Evolutionary conservation across 768 basidiomycete species (phyloP), one percentile per base, ranked within the genome.

Genomic region (Heimioporus sp.): DNA sequence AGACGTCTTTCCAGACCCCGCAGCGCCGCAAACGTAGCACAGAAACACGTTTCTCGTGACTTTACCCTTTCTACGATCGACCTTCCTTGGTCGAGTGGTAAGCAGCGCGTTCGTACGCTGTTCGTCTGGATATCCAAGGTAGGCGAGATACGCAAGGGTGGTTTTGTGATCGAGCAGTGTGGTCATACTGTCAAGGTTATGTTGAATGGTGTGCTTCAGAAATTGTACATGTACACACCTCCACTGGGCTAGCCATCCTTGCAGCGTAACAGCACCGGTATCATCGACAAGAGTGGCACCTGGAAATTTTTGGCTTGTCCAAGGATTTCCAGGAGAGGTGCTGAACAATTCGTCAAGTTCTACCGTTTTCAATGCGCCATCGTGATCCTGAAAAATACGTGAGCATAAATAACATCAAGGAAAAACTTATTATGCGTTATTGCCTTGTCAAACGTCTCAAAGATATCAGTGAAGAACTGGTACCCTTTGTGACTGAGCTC

Each of bases 231-330:
- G n/a, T 32, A 68, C 77, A 58, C 46, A 93, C 94, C 92, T 96
- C 96, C 96, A 99, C 65, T 97, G 95, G 17, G 96, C 96, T 24
- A 98, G 73, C 96, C 96, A 99, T 2, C 93, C 92, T 72, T 98
- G 95, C 40, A 99, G 71, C n/a, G 95, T 98, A 16, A 98, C 90
- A 28, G 90, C 85, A 11, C 92, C 93, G 10, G 83, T 77, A 61
- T 94, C 93, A 59, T 92, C 87, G 15, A 90, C 85, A 41, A 93
- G 78, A 6, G 92, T 92, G 0, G 85, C 93, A 60, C 95, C 91
- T 0, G 94, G 91, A 70, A 96, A 97, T 43, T 87, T 90, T 61
- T 90, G 87, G n/a, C 78, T 80, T 13, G 81, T 77, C 96, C 96
- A 99, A n/a, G 96, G 96, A 64, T 95, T 95, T 2, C 94, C 96